Conservation (phyloP, 2,329 filamentous ascomycete genomes). For the Talaromyces sp. region DNA sequence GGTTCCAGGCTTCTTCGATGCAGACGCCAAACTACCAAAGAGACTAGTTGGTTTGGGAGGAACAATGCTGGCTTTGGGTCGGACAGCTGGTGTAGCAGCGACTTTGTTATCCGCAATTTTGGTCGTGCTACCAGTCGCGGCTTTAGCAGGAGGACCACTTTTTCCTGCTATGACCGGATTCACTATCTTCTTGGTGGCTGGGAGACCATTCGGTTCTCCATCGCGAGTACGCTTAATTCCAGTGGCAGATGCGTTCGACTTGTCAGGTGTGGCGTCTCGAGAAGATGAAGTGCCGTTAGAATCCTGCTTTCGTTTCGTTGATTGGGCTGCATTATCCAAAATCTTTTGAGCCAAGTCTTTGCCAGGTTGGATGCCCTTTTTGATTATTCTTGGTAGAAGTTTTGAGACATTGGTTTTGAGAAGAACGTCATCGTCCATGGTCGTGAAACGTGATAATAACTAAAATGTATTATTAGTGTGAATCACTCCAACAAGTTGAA, state of each 20-base stretch:
- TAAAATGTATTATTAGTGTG: slow-evolving; percentile 31
- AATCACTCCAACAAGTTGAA: neutral
- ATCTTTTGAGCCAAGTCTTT: slow-evolving; percentile 56
- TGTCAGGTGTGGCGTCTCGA: slow-evolving; percentile 34
- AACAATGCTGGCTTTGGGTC: slow-evolving; percentile 38
- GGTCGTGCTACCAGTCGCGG: slow-evolving; percentile 22
- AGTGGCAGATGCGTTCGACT: slow-evolving; percentile 19
- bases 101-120: slow-evolving; percentile 36
- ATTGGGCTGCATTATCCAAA: slow-evolving; percentile 46
- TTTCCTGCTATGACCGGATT: slow-evolving; percentile 33
- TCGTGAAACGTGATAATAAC: slow-evolving; percentile 55
- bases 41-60: slow-evolving; percentile 45
- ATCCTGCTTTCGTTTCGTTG: slow-evolving; percentile 44
- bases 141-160: slow-evolving; percentile 23
- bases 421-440: slow-evolving; percentile 55
- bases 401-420: slow-evolving; percentile 60
- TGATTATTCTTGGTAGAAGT: slow-evolving; percentile 55
- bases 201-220: slow-evolving; percentile 33
- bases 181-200: slow-evolving; percentile 38
- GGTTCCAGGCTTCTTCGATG: slow-evolving; percentile 50
- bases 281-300: slow-evolving; percentile 28
- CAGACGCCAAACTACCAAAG: slow-evolving; percentile 47
- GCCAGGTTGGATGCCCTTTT: slow-evolving; percentile 56
- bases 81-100: slow-evolving; percentile 24
- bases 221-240: slow-evolving; percentile 42